These are phyloP conservation scores for Phalaenopsis hybrid DNA, from an alignment of 116 monocot species.

Conservation along the genomic window DNA sequence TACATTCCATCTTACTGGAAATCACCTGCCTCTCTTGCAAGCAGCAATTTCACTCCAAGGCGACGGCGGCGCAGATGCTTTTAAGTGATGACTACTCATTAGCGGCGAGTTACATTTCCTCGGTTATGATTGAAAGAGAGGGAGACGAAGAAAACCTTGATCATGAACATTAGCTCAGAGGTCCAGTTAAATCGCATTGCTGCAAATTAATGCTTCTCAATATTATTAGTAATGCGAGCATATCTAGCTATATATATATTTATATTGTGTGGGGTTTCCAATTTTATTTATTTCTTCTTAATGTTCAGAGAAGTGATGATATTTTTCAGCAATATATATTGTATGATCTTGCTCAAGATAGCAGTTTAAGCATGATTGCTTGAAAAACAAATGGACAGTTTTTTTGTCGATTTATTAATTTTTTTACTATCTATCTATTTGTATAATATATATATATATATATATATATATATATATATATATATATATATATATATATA, in stretches of 20 bases:
- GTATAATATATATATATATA: background rate
- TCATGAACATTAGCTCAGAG: background rate
- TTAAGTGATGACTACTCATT: background rate
- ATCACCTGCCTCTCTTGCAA: conserved; percentile 23
- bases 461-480: background rate
- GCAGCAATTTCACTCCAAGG: conserved; percentile 3
- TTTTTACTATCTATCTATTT: background rate
- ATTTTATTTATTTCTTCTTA: background rate
- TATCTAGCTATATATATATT: background rate
- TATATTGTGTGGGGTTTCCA: conserved; percentile 6
- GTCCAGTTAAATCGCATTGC: background rate
- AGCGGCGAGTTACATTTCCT: conserved; percentile 7
- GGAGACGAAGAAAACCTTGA: conserved; percentile 4
- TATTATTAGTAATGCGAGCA: background rate
- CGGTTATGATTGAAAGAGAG: conserved; percentile 13
- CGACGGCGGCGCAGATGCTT: background rate
- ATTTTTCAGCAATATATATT: background rate
- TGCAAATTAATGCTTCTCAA: background rate
- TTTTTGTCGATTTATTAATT: too few species aligned
- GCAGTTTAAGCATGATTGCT: too few species aligned
- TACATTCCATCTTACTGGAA: conserved; percentile 15
- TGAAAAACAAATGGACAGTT: too few species aligned
- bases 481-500: background rate
- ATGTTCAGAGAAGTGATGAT: background rate
- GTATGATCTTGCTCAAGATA: too few species aligned